Percentiles rank a stretch among this genome's conserved stretches.
These are phyloP conservation scores for Lophiotrema nucula DNA, from an alignment of 495 filamentous ascomycete species.

Conservation along the genomic window DNA sequence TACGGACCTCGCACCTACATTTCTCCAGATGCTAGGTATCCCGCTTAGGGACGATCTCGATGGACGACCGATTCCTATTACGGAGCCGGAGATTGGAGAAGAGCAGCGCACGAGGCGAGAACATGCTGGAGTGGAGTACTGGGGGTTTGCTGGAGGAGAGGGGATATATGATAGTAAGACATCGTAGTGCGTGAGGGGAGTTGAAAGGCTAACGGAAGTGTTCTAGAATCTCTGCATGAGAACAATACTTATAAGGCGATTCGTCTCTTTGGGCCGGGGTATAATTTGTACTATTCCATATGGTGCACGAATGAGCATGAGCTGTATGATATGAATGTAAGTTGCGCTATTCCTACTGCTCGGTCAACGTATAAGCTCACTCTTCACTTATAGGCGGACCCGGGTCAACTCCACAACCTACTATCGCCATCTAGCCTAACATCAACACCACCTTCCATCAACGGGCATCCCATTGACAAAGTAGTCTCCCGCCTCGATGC, in stretches of 20 bases:
- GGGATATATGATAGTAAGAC: neutral
- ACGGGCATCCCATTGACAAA: neutral
- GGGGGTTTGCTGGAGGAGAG: neutral
- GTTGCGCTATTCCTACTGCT: neutral
- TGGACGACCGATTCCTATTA: neutral
- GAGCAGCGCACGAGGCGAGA: neutral
- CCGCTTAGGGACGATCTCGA: neutral
- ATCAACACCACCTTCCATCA: neutral
- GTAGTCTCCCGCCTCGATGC: neutral
- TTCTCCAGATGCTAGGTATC: neutral
- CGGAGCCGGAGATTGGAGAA: no score
- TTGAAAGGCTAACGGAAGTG: no score
- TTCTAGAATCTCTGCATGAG: no score
- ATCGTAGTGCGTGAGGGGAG: no score
- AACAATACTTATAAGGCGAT: neutral
- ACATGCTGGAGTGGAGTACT: neutral
- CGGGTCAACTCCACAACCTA: neutral
- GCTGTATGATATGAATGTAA: neutral
- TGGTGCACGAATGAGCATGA: slow-evolving; percentile 4
- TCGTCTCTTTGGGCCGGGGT: neutral
- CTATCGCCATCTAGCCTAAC: neutral
- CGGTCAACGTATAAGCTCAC: neutral
- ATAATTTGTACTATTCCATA: neutral
- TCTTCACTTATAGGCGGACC: neutral
- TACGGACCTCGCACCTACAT: neutral